Evolutionary conservation across 2,329 filamentous ascomycete species (phyloP), one percentile per base, ranked within the genome.

Genomic region (Aureobasidium musti): DNA sequence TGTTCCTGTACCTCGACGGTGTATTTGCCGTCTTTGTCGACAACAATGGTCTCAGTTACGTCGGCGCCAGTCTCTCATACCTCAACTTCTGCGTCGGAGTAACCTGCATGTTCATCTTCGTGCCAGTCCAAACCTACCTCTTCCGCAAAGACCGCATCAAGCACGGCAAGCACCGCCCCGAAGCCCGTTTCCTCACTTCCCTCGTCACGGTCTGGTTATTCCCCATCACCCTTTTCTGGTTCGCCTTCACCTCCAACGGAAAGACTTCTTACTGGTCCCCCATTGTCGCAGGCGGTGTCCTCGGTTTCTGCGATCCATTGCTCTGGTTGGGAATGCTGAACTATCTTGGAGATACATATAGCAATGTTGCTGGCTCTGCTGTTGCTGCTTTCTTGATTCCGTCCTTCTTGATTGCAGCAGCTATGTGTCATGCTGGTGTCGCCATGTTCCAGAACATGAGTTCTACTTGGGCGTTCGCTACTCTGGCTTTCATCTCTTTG

Each of bases 1-100:
- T 71, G 5, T 76, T 75, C 69, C 69, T 76, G 79, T 76, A 75
- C 65, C 64, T 66, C n/a, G 64, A 66, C 21, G 64, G 64, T 23
- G 64, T 66, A 19, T 66, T 60, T 26, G 64, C 21, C 19, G 64
- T 66, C 64, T 66, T 66, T 39, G 64, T 59, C 23, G 54, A 60
- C 37, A 66, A 66, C 47, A 66, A 66, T 37, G 54, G 56, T 1
- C 64, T 66, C 54, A 59, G 52, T 43, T 52, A 52, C 28, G 54
- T 66, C 45, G 45, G 53, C 17, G 64, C 64, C 45, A 41, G 35
- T 53, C 54, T 65, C 3, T 65, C 61, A 5, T 65, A 65, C 50
- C 61, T 65, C 23, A 65, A 65, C 61, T 65, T 65, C 39, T 65
- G 61, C 50, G 61, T 65, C 49, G 61, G 61, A 6, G 64, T 66